Conservation (phyloP, 2,329 filamentous ascomycete species). For the Ophioceras dolichostomum region DNA sequence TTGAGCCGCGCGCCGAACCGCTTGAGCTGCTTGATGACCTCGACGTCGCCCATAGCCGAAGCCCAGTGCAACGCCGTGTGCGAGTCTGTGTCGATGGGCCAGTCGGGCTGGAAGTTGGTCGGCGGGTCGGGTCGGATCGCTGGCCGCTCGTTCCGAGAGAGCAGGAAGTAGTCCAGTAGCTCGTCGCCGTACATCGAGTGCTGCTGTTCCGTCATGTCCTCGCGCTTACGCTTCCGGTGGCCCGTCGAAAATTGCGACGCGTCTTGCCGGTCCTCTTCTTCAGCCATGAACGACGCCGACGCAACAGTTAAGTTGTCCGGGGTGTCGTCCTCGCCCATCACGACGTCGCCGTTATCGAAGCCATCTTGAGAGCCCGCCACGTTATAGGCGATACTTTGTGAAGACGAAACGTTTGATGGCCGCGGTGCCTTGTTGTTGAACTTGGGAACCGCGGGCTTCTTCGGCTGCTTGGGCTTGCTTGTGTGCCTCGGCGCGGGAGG, state of each 20-base stretch:
- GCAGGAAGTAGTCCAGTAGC: constrained; percentile 90
- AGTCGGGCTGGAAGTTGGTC: constrained; percentile 75
- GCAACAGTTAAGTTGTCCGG: constrained; percentile 74
- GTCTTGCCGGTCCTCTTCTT: constrained; percentile 61
- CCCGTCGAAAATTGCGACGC: constrained; percentile 50
- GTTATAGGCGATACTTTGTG: constrained; percentile 8
- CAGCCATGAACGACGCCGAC: constrained; percentile 70
- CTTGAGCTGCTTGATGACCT: constrained; percentile 80
- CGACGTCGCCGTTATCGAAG: constrained; percentile 49
- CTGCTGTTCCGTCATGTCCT: constrained; percentile 62
- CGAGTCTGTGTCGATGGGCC: constrained; percentile 83
- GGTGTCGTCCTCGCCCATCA: constrained; percentile 65
- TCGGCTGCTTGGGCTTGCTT: constrained; percentile 70
- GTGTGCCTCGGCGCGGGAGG: constrained; percentile 90
- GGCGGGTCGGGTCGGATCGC: constrained; percentile 68
- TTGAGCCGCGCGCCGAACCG: constrained; percentile 65
- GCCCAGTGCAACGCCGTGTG: constrained; percentile 96
- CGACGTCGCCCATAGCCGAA: constrained; percentile 90
- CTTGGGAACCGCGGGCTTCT: constrained; percentile 50
- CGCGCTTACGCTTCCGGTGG: constrained; percentile 66
- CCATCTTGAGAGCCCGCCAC: constrained; percentile 33
- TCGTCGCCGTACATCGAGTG: constrained; percentile 89
- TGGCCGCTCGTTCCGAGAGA: constrained; percentile 66
- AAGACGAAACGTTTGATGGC: constrained; percentile 22
- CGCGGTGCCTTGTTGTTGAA: constrained; percentile 8